Evolutionary conservation across 352 stramenopile genomes (phyloP).

Genomic region (Aphanomyces cochlioides): DNA sequence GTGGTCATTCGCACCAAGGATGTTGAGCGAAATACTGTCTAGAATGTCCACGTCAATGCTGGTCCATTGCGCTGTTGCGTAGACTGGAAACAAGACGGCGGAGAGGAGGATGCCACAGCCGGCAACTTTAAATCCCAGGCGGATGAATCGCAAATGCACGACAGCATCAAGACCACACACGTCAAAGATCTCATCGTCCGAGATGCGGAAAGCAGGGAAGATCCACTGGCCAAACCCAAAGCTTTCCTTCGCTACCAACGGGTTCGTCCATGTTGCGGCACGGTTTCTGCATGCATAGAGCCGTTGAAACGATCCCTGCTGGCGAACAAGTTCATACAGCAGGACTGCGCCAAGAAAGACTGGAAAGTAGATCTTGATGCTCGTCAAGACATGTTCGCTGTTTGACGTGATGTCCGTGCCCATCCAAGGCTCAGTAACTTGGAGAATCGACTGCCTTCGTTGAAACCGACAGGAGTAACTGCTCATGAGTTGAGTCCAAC

Average conservation of each 20-base stretch:
- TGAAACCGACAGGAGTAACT: too few species aligned
- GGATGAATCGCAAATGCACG: slow-evolving; percentile 63
- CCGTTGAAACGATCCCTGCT: slow-evolving; percentile 37
- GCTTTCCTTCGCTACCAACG: slow-evolving; percentile 30
- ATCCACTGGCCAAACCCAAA: slow-evolving; percentile 51
- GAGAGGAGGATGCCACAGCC: slow-evolving; percentile 57
- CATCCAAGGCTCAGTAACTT: not conserved
- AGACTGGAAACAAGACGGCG: slow-evolving; percentile 60
- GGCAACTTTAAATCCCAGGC: slow-evolving; percentile 61
- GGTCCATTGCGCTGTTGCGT: slow-evolving; percentile 44
- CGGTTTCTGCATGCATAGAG: slow-evolving; percentile 41
- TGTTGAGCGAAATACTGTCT: slow-evolving; percentile 14
- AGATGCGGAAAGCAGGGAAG: slow-evolving; percentile 37
- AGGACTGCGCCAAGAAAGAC: slow-evolving; percentile 48
- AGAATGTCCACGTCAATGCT: not conserved
- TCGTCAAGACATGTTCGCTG: slow-evolving; percentile 46
- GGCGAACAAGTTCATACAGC: slow-evolving; percentile 57
- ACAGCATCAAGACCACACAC: slow-evolving; percentile 70
- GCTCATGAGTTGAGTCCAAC: too few species aligned
- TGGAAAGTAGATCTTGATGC: slow-evolving; percentile 59
- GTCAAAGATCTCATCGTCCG: slow-evolving; percentile 64
- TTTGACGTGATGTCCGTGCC: not conserved
- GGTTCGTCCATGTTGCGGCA: slow-evolving; percentile 37
- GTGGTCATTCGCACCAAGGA: not conserved
- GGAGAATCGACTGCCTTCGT: too few species aligned